Evolutionary conservation across 257 asterid species (phyloP), one percentile per base, ranked within the genome.

Genomic region (Gentiana dahurica): DNA sequence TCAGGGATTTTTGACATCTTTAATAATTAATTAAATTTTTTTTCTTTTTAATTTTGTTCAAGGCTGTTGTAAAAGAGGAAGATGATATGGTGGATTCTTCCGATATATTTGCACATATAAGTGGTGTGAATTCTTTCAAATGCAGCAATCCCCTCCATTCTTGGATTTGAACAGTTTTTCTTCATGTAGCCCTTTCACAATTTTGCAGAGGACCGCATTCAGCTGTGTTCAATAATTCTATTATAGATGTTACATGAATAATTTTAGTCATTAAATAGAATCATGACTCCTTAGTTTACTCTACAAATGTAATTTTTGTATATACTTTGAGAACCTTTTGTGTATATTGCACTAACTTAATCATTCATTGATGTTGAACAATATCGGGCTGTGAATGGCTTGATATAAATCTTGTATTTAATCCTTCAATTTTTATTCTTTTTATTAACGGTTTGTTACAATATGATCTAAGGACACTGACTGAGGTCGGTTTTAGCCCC

Each of bases 101-200:
- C 12, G 87, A 75, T 46, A 81, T 83, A 8, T 71, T 79, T 61
- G 81, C 94, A 57, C 96, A 85, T 56, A 72, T 82, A 15, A 79
- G 81, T 71, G 96, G 88, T 32, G 86, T 88, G 34, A 79, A 82
- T 72, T 82, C 89, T 38, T 88, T 82, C 73, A 85, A 85, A 65
- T 81, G 89, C 79, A 85, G 69, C 66, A 78, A 79, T 62, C 84
- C 85, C 10, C 81, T 81, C 50, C 89, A 82, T 73, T 81, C 96
- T 54, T 82, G 87, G 96, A 78, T 75, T 51, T 82, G 75, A 82
- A 34, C 44, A 35, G 34, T 54, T 39, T 8, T 33, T 2, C n/a
- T 46, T 35, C 24, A 34, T 47, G 49, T 34, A 55, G 10, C 46
- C 62, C 41, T 34, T 53, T 49, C 35, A 61, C 72, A 69, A 61